Conservation (phyloP, 768 basidiomycete species). For the Amylocystis lapponica region DNA sequence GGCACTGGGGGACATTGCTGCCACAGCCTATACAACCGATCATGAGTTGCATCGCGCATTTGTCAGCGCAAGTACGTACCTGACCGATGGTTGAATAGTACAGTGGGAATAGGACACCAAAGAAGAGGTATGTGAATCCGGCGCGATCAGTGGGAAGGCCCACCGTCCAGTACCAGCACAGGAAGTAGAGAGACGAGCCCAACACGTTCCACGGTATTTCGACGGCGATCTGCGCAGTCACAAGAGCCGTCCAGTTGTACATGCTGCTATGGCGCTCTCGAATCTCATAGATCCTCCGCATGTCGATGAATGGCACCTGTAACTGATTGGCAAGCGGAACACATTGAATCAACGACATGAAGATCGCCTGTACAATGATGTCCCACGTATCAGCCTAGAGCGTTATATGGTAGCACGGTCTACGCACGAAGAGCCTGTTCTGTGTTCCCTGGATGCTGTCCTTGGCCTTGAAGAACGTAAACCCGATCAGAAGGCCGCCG, state of each 20-base stretch:
- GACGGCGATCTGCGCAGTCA: slow-evolving; percentile 30
- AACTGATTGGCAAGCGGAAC: slow-evolving; percentile 37
- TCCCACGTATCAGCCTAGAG: neutral
- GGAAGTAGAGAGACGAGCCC: slow-evolving; percentile 35
- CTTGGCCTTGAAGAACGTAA: slow-evolving; percentile 35
- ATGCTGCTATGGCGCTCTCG: slow-evolving; percentile 38
- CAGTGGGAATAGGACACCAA: slow-evolving; percentile 33
- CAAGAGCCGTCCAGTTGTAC: slow-evolving; percentile 36
- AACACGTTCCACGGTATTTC: slow-evolving; percentile 43
- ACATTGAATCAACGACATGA: slow-evolving; percentile 29
- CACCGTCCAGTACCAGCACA: slow-evolving; percentile 47
- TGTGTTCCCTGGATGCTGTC: slow-evolving; percentile 35
- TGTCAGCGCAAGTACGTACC: too few species aligned
- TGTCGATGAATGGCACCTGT: slow-evolving; percentile 35
- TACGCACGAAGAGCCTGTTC: slow-evolving; percentile 37
- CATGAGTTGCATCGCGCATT: too few species aligned
- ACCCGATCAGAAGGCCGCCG: slow-evolving; percentile 34
- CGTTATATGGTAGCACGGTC: neutral
- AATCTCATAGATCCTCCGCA: slow-evolving; percentile 33
- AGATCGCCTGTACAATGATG: slow-evolving; percentile 22
- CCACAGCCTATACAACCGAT: slow-evolving; percentile 34
- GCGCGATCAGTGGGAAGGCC: slow-evolving; percentile 32
- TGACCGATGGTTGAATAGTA: slow-evolving; percentile 39
- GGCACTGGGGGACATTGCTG: slow-evolving; percentile 35
- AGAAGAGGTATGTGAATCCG: slow-evolving; percentile 35